A percentile compares a stretch with the other conserved stretches of the same genome.
Conservation (phyloP, 495 filamentous ascomycete species). For the Cairneyella variabilis region DNA sequence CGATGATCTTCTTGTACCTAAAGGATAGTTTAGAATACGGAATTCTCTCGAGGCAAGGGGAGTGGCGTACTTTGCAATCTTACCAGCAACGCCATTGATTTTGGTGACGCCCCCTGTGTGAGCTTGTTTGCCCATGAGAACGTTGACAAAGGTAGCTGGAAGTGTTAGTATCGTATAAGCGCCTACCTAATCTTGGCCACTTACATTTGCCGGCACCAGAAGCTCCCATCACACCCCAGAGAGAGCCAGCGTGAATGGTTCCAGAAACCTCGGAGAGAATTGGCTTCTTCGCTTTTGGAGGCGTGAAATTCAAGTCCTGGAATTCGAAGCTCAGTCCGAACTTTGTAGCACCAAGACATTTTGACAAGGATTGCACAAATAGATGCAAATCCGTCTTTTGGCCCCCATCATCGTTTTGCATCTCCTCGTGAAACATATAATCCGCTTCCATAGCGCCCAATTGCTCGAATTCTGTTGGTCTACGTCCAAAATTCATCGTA, state of each 20-base stretch:
- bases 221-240: slow-evolving; percentile 52
- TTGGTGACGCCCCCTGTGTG: slow-evolving; percentile 39
- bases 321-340: slow-evolving; percentile 51
- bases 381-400: slow-evolving; percentile 35
- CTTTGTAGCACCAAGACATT: slow-evolving; percentile 41
- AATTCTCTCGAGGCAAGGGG: neutral
- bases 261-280: slow-evolving; percentile 48
- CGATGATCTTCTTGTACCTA: slow-evolving; percentile 50
- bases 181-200: slow-evolving; percentile 30
- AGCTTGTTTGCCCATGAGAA: slow-evolving; percentile 46
- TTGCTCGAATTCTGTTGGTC: slow-evolving; percentile 33
- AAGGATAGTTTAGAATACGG: slow-evolving; percentile 4
- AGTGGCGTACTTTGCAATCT: slow-evolving; percentile 27
- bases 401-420: slow-evolving; percentile 23
- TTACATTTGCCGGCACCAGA: slow-evolving; percentile 68
- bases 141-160: slow-evolving; percentile 45
- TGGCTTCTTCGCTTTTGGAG: slow-evolving; percentile 35
- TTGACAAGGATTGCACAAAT: slow-evolving; percentile 48
- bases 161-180: neutral
- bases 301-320: slow-evolving; percentile 40
- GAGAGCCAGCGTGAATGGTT: slow-evolving; percentile 40
- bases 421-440: slow-evolving; percentile 10
- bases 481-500: slow-evolving; percentile 21
- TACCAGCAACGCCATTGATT: slow-evolving; percentile 45
- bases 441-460: slow-evolving; percentile 29